Conservation (phyloP, 129 eudicot species). For the Kitagawia praeruptora region DNA sequence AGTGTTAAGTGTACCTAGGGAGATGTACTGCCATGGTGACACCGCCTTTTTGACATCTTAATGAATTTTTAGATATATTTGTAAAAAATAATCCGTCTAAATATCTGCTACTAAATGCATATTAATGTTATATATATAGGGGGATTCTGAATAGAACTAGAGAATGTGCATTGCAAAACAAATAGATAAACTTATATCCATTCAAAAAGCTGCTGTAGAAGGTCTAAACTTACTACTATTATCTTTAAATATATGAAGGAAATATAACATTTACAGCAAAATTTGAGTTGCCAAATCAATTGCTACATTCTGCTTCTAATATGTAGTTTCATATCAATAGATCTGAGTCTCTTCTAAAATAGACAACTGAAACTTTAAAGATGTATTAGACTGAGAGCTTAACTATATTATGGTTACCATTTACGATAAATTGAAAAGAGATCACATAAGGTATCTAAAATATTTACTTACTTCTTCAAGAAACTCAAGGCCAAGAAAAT, state of each 20-base stretch:
- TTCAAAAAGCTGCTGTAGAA: neutral
- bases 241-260: neutral
- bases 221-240: neutral
- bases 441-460: neutral
- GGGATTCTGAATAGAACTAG: neutral
- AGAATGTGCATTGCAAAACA: neutral
- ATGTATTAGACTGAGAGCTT: neutral
- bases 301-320: neutral
- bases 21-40: neutral
- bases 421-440: neutral
- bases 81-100: neutral
- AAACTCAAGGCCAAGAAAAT: conserved; percentile 54
- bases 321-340: neutral
- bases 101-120: neutral
- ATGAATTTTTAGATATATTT: neutral
- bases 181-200: neutral
- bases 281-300: neutral
- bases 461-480: conserved; percentile 36
- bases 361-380: neutral
- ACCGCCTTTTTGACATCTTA: neutral
- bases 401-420: neutral
- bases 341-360: neutral
- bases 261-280: neutral
- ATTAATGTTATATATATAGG: neutral
- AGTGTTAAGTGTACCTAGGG: neutral